A percentile compares a stretch with the other conserved stretches of the same genome.
Conservation (phyloP, 140 eudicot species). For the Stevia rebaudiana region DNA sequence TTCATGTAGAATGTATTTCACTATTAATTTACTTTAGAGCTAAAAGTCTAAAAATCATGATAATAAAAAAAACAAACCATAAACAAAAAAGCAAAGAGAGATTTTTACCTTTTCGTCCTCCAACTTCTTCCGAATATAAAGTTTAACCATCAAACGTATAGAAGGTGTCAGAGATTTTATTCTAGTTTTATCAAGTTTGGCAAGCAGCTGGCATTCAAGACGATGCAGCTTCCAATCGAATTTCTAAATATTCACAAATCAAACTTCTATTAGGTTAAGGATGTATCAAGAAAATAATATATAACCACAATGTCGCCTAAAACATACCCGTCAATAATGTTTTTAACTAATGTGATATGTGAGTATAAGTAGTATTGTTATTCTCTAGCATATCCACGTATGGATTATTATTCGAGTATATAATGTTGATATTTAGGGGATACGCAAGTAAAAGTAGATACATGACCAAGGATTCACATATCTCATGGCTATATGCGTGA, state of each 20-base stretch:
- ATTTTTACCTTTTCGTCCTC: slow-evolving; percentile 65
- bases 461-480: not conserved
- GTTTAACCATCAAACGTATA: slow-evolving; percentile 78
- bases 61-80: slow-evolving; percentile 7
- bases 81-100: not conserved
- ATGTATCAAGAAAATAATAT: not conserved
- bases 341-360: not conserved
- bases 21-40: not conserved
- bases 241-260: slow-evolving; percentile 38
- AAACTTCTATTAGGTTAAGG: slow-evolving; percentile 7
- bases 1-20: not conserved
- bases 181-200: slow-evolving; percentile 57
- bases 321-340: not conserved
- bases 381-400: not conserved
- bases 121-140: slow-evolving; percentile 55
- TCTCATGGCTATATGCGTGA: not conserved
- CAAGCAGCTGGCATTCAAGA: slow-evolving; percentile 67
- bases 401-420: not conserved
- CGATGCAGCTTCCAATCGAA: slow-evolving; percentile 89
- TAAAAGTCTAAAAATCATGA: not conserved
- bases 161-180: slow-evolving; percentile 72
- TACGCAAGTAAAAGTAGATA: not conserved
- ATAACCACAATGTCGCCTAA: not conserved
- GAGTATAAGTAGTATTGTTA: too few relatives aligned
- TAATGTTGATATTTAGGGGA: not conserved